Percentiles rank a stretch among this genome's conserved stretches.
Conservation (phyloP, 257 asterid genomes). For the Plantago elongata region DNA sequence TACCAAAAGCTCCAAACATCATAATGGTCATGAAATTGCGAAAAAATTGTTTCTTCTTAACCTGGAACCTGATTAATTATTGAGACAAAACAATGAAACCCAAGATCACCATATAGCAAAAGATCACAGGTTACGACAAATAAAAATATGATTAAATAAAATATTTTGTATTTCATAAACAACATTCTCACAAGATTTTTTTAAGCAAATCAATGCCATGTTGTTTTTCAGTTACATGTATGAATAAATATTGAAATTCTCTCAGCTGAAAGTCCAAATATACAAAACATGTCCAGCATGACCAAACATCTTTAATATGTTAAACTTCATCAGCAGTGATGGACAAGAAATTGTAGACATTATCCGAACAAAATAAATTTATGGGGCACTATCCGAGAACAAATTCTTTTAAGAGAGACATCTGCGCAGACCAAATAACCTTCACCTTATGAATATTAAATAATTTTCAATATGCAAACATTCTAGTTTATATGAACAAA, state of each 20-base stretch:
- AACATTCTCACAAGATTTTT: background rate
- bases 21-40: constrained; percentile 92
- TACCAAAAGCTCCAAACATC: constrained; percentile 92
- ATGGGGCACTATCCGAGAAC: background rate
- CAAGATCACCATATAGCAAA: constrained; percentile 13
- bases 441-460: background rate
- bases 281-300: constrained; percentile 2
- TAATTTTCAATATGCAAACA: background rate
- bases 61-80: constrained; percentile 82
- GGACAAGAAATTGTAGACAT: background rate
- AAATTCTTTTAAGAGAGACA: background rate
- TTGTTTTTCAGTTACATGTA: background rate
- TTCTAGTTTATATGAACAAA: background rate
- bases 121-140: constrained; percentile 16
- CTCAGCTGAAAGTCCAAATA: background rate
- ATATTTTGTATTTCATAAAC: constrained; percentile 1
- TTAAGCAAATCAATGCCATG: background rate
- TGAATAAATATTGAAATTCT: constrained; percentile 7
- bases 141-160: background rate
- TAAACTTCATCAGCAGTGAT: background rate
- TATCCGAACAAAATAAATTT: background rate
- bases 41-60: constrained; percentile 95
- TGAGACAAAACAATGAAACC: constrained; percentile 12
- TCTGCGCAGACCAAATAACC: background rate
- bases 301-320: background rate